Conservation (phyloP, 805 yeast species). For the Kluyveromyces nonfermentans region DNA sequence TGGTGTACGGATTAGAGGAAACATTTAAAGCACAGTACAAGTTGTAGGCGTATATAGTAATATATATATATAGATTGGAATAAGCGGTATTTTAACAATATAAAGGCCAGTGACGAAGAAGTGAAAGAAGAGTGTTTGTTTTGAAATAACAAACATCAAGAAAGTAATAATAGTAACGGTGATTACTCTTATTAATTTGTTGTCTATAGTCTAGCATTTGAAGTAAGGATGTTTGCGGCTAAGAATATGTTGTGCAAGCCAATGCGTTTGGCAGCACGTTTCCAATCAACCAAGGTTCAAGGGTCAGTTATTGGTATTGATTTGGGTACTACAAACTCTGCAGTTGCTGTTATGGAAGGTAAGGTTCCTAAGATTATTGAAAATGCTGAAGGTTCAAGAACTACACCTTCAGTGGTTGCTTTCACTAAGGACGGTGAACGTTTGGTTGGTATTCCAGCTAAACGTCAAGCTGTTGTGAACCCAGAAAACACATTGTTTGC, state of each 20-base stretch:
- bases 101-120: too few relatives aligned
- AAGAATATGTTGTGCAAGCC: conserved; percentile 17
- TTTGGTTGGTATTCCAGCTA: conserved; percentile 89
- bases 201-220: not conserved
- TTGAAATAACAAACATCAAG: too few relatives aligned
- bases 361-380: conserved; percentile 61
- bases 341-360: conserved; percentile 74
- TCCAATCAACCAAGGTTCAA: conserved; percentile 30
- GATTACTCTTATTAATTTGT: too few relatives aligned
- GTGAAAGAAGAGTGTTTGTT: too few relatives aligned
- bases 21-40: not conserved
- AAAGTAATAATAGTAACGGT: too few relatives aligned
- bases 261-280: conserved; percentile 23
- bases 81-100: not conserved
- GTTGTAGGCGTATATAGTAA: not conserved
- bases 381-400: conserved; percentile 75
- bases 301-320: conserved; percentile 67
- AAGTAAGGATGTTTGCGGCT: conserved; percentile 20
- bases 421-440: conserved; percentile 88
- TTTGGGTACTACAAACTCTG: conserved; percentile 81
- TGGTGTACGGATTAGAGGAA: not conserved
- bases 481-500: conserved; percentile 91
- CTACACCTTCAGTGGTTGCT: conserved; percentile 93
- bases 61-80: not conserved
- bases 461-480: conserved; percentile 92